phyloP scores from a whole-genome alignment of 2,329 filamentous ascomycete genomes.

The Hymenoscyphus scutula region DNA sequence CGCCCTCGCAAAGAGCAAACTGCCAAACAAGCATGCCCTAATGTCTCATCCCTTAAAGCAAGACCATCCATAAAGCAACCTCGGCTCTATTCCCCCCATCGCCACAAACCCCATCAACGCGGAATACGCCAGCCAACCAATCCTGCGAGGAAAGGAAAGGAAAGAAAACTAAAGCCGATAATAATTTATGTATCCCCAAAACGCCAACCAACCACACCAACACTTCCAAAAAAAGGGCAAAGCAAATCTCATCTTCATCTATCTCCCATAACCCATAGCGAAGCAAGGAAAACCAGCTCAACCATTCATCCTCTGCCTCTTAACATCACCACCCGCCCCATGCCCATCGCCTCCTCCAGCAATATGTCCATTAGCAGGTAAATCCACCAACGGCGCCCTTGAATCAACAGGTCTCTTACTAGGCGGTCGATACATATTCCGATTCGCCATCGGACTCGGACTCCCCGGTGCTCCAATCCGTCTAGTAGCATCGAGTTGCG shows the following conservation, averaged over 20 bases:
- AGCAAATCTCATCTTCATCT: no score
- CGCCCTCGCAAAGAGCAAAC: no score
- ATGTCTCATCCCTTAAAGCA: no score
- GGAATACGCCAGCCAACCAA: no score
- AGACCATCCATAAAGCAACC: no score
- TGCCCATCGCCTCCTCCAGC: conserved; percentile 14
- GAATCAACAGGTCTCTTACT: conserved; percentile 41
- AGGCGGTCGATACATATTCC: conserved; percentile 56
- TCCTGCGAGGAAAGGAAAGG: no score
- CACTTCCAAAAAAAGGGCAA: background rate
- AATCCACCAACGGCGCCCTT: conserved; percentile 32
- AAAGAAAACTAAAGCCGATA: no score
- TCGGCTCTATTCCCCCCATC: no score
- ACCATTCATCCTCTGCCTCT: conserved; percentile 35
- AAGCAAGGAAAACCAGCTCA: conserved; percentile 6
- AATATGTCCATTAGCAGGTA: conserved; percentile 32
- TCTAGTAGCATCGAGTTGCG: conserved; percentile 52
- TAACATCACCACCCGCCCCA: conserved; percentile 30
- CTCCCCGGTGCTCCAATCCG: conserved; percentile 58
- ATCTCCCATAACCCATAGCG: no score
- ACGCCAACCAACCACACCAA: conserved; percentile 11
- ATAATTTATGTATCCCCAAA: conserved; percentile 10
- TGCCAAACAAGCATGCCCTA: no score
- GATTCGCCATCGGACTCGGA: conserved; percentile 55
- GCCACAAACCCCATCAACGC: no score